phyloP scores from a whole-genome alignment of 495 filamentous ascomycete species.

The Aspergillus heteromorphus region DNA sequence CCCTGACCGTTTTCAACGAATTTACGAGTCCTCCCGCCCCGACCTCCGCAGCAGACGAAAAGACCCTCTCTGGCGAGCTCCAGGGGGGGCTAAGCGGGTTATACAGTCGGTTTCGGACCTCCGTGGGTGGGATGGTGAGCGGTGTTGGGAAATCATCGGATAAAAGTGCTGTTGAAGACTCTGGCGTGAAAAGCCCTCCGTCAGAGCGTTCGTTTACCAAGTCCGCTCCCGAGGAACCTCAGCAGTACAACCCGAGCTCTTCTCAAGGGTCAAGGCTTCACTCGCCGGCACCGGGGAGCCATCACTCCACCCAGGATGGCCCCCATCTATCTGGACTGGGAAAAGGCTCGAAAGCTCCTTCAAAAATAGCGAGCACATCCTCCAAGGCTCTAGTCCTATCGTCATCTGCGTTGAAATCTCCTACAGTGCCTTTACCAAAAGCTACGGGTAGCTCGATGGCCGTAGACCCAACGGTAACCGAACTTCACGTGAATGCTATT shows the following conservation, averaged over 20 bases:
- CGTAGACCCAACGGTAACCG: conserved; percentile 43
- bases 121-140: conserved; percentile 58
- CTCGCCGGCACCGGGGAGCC: conserved; percentile 32
- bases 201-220: conserved; percentile 27
- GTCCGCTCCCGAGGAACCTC: conserved; percentile 22
- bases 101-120: conserved; percentile 75
- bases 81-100: conserved; percentile 81
- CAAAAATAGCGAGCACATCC: conserved; percentile 46
- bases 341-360: conserved; percentile 51
- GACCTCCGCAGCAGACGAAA: conserved; percentile 53
- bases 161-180: conserved; percentile 21
- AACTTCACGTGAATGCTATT: conserved; percentile 52
- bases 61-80: conserved; percentile 63
- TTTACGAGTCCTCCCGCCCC: conserved; percentile 52
- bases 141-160: conserved; percentile 36
- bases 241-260: conserved; percentile 26
- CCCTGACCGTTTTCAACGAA: conserved; percentile 84
- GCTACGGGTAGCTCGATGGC: conserved; percentile 32
- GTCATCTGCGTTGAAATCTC: conserved; percentile 34
- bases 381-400: conserved; percentile 48
- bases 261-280: conserved; percentile 37
- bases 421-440: conserved; percentile 42
- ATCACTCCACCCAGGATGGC: conserved; percentile 28
- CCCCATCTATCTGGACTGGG: conserved; percentile 32
- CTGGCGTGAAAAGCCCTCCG: conserved; percentile 20